These are phyloP conservation scores for Alternaria viburni DNA, from an alignment of 2,329 filamentous ascomycete genomes.

Conservation along the genomic window DNA sequence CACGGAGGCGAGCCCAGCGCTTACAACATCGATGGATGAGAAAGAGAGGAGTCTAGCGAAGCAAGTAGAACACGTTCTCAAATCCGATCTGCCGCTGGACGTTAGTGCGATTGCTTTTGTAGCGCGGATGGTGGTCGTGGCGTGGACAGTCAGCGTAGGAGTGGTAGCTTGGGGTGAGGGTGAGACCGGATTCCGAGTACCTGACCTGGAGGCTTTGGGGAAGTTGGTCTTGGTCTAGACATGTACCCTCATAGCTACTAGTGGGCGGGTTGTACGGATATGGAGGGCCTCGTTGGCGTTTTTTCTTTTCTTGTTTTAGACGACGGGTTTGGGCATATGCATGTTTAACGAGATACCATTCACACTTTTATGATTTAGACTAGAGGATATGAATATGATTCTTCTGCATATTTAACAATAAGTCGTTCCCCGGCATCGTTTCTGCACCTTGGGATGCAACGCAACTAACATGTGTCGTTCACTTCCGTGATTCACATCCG, in stretches of 20 bases:
- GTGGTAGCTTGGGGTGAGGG: slow-evolving; percentile 32
- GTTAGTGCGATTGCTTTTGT: slow-evolving; percentile 32
- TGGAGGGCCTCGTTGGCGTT: background rate
- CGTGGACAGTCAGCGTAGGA: slow-evolving; percentile 41
- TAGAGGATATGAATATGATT: background rate
- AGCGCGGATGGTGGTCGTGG: slow-evolving; percentile 38
- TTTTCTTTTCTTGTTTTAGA: background rate
- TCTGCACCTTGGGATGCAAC: no score
- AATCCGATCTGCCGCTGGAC: slow-evolving; percentile 32
- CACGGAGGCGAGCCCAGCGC: background rate
- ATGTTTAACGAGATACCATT: background rate
- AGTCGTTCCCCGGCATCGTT: background rate
- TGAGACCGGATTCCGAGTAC: slow-evolving; percentile 24
- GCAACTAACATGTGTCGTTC: no score
- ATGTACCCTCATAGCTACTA: no score
- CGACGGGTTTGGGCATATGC: background rate
- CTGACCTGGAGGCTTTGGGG: slow-evolving; percentile 2
- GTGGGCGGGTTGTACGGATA: background rate
- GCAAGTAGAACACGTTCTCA: slow-evolving; percentile 35
- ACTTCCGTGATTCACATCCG: no score
- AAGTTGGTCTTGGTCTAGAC: slow-evolving; percentile 17
- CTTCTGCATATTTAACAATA: background rate
- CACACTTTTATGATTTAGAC: background rate
- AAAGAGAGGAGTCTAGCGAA: slow-evolving; percentile 24
- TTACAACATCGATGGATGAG: background rate